phyloP scores from a whole-genome alignment of 208 protist genomes.

The Trypanosoma caninum region DNA sequence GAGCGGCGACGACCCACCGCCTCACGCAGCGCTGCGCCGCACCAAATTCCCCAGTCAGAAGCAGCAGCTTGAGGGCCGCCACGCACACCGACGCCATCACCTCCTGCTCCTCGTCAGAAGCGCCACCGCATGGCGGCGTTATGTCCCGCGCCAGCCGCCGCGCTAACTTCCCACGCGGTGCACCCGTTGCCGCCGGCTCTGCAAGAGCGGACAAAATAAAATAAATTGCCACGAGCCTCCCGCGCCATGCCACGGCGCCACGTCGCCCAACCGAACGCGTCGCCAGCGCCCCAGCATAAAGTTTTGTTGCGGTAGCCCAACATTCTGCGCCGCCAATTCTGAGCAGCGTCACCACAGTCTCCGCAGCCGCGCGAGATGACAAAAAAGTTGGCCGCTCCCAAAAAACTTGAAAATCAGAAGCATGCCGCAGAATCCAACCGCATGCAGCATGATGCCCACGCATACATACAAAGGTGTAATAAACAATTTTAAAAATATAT shows the following conservation, averaged over 20 bases:
- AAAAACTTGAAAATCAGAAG: not conserved
- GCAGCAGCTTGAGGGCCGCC: conserved; percentile 2
- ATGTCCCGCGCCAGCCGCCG: conserved; percentile 12
- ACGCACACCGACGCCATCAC: not conserved
- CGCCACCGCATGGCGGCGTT: not conserved
- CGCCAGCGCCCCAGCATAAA: conserved; percentile 17
- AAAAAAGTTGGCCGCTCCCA: conserved; percentile 5
- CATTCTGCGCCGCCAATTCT: not conserved
- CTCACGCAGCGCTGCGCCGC: not conserved
- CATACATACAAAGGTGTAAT: conserved; percentile 11
- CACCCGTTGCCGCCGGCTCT: not conserved
- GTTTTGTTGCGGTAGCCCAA: not conserved
- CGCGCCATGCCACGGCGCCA: not conserved
- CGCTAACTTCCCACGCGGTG: not conserved
- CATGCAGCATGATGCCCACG: not conserved
- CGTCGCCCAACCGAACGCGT: conserved; percentile 3
- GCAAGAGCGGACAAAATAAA: conserved; percentile 2
- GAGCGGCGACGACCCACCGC: not conserved
- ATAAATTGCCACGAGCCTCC: conserved; percentile 2
- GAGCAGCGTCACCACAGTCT: conserved; percentile 9
- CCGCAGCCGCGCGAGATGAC: conserved; percentile 5
- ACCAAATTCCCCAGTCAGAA: not conserved
- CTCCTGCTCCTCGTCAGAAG: not conserved
- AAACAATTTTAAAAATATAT: not conserved
- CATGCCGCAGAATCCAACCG: conserved; percentile 11